Base-by-base conservation (phyloP, 805 yeast genomes). In the Zygosaccharomyces siamensis region DNA sequence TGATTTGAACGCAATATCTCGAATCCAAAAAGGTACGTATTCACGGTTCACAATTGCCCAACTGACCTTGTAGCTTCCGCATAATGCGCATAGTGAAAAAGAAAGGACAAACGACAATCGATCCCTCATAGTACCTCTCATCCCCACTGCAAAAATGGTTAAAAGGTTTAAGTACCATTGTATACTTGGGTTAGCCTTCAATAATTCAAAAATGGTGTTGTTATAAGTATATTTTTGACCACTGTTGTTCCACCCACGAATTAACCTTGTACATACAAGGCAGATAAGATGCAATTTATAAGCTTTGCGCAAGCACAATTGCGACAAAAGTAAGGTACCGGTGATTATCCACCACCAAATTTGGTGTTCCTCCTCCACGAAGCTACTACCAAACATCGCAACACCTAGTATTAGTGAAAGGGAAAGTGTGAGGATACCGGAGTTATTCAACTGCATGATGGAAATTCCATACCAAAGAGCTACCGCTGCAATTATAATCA, bases 331-430 rank as follows among this genome's bases (percentile, higher is more conserved):
- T 12, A 63, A 41, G 16, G 51, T 54, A 0, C 76, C 73, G 0
- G 78, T 71, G 0, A 77, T 63, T 20, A 77, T 69, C 82, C 88
- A 86, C 87, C 95, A 93, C 99, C 99, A 93, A 14, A 90, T 66
- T 62, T 90, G 97, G 62, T 93, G 95, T 62, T 93, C 99, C 64
- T 93, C 99, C 61, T 93, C 99, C 14, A 93, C 85, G 49, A 90
- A 73, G 24, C 96, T 90, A 51, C 95, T 88, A 8, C 90, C 96
- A 69, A 90, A 88, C 54, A 84, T 75, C 0, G 87, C 74, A 0
- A 72, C 32, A 2, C 83, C 77, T 46, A 82, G 74, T 0, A 72
- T 41, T 35, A 74, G 38, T 16, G 70, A 57, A 60, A 60, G 48
- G 47, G 44, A 16, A 58, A 64, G 27, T 59, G 58, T 8, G 51